These are phyloP conservation scores for Austroboletus festivus DNA, from an alignment of 768 basidiomycete species.

Conservation along the genomic window DNA sequence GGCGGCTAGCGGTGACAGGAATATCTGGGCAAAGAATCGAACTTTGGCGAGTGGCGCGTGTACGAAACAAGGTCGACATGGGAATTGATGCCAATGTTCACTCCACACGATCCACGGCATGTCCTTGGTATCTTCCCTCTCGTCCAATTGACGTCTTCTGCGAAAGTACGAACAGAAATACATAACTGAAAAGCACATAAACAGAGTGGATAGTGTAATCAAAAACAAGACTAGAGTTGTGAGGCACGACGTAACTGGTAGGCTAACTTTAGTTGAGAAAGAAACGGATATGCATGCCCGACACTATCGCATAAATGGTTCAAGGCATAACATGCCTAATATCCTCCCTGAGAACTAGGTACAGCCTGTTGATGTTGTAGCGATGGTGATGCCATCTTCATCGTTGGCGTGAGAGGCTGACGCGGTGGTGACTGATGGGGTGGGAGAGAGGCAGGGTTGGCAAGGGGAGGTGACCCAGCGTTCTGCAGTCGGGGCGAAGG, in stretches of 20 bases:
- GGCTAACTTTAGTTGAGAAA: constrained; percentile 6
- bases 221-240: constrained; percentile 29
- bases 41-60: background rate
- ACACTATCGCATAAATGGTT: constrained; percentile 11
- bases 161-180: constrained; percentile 32
- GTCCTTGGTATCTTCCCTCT: constrained; percentile 11
- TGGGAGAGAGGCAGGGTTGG: constrained; percentile 37
- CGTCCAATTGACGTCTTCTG: constrained; percentile 19
- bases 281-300: constrained; percentile 13
- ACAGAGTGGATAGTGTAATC: constrained; percentile 35
- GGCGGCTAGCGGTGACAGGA: constrained; percentile 22
- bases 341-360: constrained; percentile 50
- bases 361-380: constrained; percentile 54
- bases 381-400: constrained; percentile 53
- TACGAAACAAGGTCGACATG: background rate
- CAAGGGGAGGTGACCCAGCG: constrained; percentile 43
- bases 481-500: constrained; percentile 53
- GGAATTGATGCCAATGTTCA: background rate
- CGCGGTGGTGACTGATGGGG: constrained; percentile 48
- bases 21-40: background rate
- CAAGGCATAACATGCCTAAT: constrained; percentile 33
- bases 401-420: constrained; percentile 46
- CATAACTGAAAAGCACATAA: constrained; percentile 39
- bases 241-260: constrained; percentile 15
- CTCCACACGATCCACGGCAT: background rate